Percentiles rank a stretch among this genome's conserved stretches.
These are phyloP conservation scores for Yamadazyma blattariae DNA, from an alignment of 1,139 yeast genomes.

Conservation along the genomic window DNA sequence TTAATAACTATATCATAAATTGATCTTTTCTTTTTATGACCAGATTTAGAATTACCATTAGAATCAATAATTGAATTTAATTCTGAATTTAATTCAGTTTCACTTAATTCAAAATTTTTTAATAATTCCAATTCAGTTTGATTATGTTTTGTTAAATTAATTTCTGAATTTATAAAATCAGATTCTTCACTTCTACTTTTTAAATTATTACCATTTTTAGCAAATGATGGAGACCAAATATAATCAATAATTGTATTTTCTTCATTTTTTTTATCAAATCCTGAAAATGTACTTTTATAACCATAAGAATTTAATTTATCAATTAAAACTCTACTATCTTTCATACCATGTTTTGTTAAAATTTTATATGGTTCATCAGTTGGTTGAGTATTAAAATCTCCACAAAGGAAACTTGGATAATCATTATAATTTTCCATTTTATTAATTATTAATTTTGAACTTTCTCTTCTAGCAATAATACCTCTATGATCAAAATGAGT, in stretches of 20 bases:
- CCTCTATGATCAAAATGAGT: constrained; percentile 63
- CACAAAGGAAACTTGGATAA: constrained; percentile 42
- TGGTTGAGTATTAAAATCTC: constrained; percentile 58
- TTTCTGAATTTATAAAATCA: too few relatives aligned
- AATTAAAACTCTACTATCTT: constrained; percentile 29
- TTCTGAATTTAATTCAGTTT: too few relatives aligned
- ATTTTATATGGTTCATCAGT: constrained; percentile 47
- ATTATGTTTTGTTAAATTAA: background rate
- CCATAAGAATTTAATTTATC: constrained; percentile 37
- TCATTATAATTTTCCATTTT: constrained; percentile 36
- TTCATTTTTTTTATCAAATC: constrained; percentile 34
- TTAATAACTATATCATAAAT: too few relatives aligned
- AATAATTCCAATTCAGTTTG: too few relatives aligned
- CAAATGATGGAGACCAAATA: constrained; percentile 42
- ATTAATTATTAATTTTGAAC: constrained; percentile 45
- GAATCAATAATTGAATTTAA: too few relatives aligned
- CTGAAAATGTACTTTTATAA: constrained; percentile 46
- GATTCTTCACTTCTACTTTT: too few relatives aligned
- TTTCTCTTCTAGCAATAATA: constrained; percentile 40
- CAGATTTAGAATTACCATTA: too few relatives aligned
- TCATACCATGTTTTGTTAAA: constrained; percentile 30
- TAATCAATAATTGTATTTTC: constrained; percentile 39
- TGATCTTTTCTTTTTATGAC: background rate
- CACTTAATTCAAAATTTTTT: too few relatives aligned
- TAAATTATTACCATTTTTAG: constrained; percentile 21